Conservation (phyloP, 441 rosid species). For the Aleurites moluccanus region DNA sequence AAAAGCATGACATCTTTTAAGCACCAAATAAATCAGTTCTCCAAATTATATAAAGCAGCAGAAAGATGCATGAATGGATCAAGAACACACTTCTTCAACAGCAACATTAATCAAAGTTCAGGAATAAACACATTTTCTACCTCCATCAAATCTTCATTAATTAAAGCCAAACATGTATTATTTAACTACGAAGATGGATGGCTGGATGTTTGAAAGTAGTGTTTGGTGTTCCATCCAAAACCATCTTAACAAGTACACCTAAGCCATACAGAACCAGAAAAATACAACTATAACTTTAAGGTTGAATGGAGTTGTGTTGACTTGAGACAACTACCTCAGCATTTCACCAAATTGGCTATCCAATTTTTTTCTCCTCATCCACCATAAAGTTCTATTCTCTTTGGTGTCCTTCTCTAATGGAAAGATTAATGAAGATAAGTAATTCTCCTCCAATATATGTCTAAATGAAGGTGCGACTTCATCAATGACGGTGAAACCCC, state of each 20-base stretch:
- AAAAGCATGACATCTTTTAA: neutral
- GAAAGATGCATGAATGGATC: conserved; percentile 8
- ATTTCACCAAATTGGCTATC: conserved; percentile 69
- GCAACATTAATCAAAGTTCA: neutral
- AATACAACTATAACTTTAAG: neutral
- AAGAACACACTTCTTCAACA: neutral
- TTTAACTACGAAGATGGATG: neutral
- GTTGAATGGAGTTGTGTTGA: neutral
- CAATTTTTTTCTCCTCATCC: conserved; percentile 77
- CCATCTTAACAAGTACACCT: neutral
- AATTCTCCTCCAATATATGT: conserved; percentile 75
- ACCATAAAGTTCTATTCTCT: conserved; percentile 60
- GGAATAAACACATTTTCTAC: neutral
- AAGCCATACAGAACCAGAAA: neutral
- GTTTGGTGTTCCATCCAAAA: neutral
- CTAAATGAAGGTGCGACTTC: conserved; percentile 80
- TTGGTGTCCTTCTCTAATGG: conserved; percentile 69
- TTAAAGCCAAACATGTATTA: neutral
- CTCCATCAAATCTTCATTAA: neutral
- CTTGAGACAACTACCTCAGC: conserved; percentile 50
- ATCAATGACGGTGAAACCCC: conserved; percentile 74
- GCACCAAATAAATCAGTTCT: neutral
- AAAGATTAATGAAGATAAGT: conserved; percentile 48
- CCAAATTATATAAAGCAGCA: neutral
- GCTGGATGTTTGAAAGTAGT: neutral